phyloP scores from a whole-genome alignment of 768 basidiomycete species.

The Kwoniella dendrophila region DNA sequence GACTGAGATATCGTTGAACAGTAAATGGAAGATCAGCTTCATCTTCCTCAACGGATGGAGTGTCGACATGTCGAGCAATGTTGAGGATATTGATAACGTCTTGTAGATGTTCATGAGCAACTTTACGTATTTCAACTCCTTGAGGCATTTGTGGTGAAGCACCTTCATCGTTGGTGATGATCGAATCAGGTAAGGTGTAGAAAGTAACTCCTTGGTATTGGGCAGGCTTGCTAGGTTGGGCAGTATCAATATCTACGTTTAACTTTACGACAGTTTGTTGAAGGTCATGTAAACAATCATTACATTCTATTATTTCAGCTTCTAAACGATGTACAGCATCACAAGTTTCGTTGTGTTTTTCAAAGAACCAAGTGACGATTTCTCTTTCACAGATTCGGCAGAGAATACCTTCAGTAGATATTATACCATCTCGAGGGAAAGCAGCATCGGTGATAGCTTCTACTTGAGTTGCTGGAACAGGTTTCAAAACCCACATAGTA shows the following conservation, averaged over 20 bases:
- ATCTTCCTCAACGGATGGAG: conserved; percentile 88
- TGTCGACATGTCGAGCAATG: conserved; percentile 75
- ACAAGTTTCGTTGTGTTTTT: conserved; percentile 99
- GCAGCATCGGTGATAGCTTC: conserved; percentile 51
- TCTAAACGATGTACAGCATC: conserved; percentile 93
- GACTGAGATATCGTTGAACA: conserved; percentile 84
- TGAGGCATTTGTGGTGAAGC: conserved; percentile 29
- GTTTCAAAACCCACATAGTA: conserved; percentile 97
- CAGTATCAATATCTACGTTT: conserved; percentile 61
- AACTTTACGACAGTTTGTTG: conserved; percentile 83
- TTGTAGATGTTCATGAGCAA: conserved; percentile 70
- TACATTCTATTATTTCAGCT: conserved; percentile 89
- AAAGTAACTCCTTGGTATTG: conserved; percentile 49
- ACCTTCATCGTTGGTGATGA: conserved; percentile 32
- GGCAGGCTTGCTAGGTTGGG: conserved; percentile 64
- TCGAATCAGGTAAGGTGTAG: conserved; percentile 40
- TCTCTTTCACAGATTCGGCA: conserved; percentile 97
- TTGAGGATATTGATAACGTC: conserved; percentile 84
- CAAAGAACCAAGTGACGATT: conserved; percentile 98
- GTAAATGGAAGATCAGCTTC: conserved; percentile 82
- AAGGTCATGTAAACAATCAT: conserved; percentile 87
- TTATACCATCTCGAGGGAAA: conserved; percentile 70
- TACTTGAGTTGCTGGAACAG: conserved; percentile 41
- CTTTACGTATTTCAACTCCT: conserved; percentile 42
- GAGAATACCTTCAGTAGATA: conserved; percentile 79